Evolutionary conservation across 306 rosid species (phyloP).

Genomic region (Castanea mollissima): DNA sequence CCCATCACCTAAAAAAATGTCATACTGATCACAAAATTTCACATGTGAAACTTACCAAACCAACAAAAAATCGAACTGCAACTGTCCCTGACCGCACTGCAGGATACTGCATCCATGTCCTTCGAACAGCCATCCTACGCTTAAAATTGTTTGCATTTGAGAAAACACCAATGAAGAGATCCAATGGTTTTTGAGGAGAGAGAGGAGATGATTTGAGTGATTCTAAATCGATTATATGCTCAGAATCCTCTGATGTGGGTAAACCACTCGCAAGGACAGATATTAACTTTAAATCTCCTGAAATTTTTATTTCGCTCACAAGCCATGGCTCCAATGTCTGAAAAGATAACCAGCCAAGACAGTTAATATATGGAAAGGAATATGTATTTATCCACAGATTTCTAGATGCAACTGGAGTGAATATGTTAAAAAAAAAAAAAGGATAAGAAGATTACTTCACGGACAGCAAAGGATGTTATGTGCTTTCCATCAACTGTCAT

Average conservation of each 20-base stretch:
- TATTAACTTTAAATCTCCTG: conserved; percentile 80
- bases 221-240: conserved; percentile 75
- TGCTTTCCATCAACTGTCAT: conserved; percentile 99
- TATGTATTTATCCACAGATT: conserved; percentile 10
- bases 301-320: conserved; percentile 70
- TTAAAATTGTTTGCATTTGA: conserved; percentile 97
- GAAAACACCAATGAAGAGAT: conserved; percentile 91
- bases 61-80: conserved; percentile 95
- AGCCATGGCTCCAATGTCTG: conserved; percentile 99
- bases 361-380: conserved; percentile 26
- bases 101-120: conserved; percentile 99
- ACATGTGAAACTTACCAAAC: conserved; percentile 71
- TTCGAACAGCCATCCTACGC: conserved; percentile 94
- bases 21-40: neutral
- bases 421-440: neutral
- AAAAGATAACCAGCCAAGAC: conserved; percentile 31
- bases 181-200: conserved; percentile 45
- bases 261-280: conserved; percentile 91
- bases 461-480: conserved; percentile 85
- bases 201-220: conserved; percentile 63
- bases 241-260: conserved; percentile 96
- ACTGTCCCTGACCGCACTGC: conserved; percentile 62
- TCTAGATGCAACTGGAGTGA: conserved; percentile 8
- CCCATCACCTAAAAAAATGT: conserved; percentile 3
- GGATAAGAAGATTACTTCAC: conserved; percentile 59